Base-by-base conservation (phyloP, 768 basidiomycete genomes). In the Coprinopsis strossmayeri region DNA sequence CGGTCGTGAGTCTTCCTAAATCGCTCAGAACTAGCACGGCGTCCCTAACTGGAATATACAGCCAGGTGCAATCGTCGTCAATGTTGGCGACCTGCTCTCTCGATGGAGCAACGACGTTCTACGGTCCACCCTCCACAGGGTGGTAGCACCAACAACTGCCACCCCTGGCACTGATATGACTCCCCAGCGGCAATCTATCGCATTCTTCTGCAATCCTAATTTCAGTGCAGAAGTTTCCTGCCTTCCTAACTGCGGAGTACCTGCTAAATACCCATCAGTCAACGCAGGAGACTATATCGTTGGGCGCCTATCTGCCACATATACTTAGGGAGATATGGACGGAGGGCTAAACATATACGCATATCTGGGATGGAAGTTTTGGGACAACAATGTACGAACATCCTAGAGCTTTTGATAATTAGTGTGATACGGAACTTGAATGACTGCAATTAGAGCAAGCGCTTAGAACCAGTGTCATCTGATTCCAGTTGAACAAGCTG, bases 191-290 rank as follows among this genome's bases (percentile, higher is more conserved):
- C 87, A 89, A 59, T 88, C 86, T 7, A 84, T 91, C 45, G 90
- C 86, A 5, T 92, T 87, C 71, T 92, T 92, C 67, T 89, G 85
- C 70, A 91, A 86, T 57, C 88, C 89, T 2, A 88, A 91, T 54
- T 79, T 77, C 56, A 73, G 73, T 34, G 69, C 85, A 12, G 69
- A 73, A 49, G 82, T 92, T 47, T 69, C 79, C 13, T 87, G 88
- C 54, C 64, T 91, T 23, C 86, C 88, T 17, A 85, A 77, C 48
- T 80, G 82, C 25, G 81, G 78, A 25, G 59, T 64, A 25, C 65
- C 67, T 45, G 65, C 71, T 9, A 89, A 84, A 65, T 88, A 91
- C 60, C 66, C 74, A n/a, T 65, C 86, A 1, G 71, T 91, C 46
- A 84, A 78, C 45, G 78, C 88, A 2, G 86, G 83, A 49, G 74